Evolutionary conservation across 73 alveolate genomes (phyloP).

Genomic region (Blepharisma japonicum): DNA sequence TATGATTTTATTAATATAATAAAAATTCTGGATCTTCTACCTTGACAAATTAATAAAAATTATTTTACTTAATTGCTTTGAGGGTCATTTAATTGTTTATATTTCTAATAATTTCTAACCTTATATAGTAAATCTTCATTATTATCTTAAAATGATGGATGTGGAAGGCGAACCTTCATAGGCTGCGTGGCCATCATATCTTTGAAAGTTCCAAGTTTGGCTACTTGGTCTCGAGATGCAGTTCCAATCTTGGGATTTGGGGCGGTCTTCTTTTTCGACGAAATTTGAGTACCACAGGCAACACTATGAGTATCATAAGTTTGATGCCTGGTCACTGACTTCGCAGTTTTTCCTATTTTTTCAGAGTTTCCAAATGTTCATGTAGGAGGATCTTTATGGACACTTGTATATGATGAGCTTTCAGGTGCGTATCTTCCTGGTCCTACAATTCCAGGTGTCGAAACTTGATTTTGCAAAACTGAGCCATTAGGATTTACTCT

Average conservation of each 20-base stretch:
- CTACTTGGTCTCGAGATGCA: constrained; percentile 35
- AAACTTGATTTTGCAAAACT: constrained; percentile 32
- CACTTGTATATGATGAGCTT: constrained; percentile 50
- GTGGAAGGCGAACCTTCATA: constrained; percentile 35
- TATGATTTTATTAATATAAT: no score
- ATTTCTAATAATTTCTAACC: no score
- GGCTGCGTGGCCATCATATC: constrained; percentile 45
- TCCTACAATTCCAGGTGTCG: constrained; percentile 56
- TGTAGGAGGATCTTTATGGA: constrained; percentile 39
- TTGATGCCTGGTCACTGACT: constrained; percentile 39
- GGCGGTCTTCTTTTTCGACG: constrained; percentile 40
- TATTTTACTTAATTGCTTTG: no score
- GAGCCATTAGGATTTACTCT: constrained; percentile 38
- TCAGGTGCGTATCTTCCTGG: constrained; percentile 72
- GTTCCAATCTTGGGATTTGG: constrained; percentile 53
- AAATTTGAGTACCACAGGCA: constrained; percentile 37
- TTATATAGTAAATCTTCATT: no score
- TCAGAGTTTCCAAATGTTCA: constrained; percentile 64
- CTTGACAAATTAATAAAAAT: no score
- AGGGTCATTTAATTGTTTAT: no score
- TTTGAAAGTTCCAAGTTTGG: constrained; percentile 47
- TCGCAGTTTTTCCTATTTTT: constrained; percentile 33
- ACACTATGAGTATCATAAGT: constrained; percentile 50
- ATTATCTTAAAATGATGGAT: background rate
- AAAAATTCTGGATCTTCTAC: no score